Conservation (phyloP, 1,284 basidiomycete species). For the Rhodofomes roseus region DNA sequence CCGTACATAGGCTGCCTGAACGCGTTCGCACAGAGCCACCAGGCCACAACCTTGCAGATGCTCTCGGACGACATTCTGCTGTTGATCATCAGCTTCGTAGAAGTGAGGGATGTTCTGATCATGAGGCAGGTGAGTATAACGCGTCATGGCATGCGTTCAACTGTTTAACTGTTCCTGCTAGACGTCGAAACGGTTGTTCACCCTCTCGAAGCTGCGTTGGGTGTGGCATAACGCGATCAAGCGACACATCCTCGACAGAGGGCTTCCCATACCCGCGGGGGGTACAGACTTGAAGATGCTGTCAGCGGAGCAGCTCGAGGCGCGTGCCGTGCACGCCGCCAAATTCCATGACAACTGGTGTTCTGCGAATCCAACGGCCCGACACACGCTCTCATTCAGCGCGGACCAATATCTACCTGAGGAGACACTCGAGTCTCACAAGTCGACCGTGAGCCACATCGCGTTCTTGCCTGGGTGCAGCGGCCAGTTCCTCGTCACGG, state of each 20-base stretch:
- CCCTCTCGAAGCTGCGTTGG: slow-evolving; percentile 33
- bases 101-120: slow-evolving; percentile 31
- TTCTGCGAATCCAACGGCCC: slow-evolving; percentile 24
- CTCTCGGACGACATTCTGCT: slow-evolving; percentile 36
- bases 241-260: slow-evolving; percentile 30
- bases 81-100: slow-evolving; percentile 30
- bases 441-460: slow-evolving; percentile 25
- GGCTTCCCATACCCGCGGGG: slow-evolving; percentile 31
- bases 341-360: slow-evolving; percentile 36
- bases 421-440: slow-evolving; percentile 12
- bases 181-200: slow-evolving; percentile 30
- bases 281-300: slow-evolving; percentile 25
- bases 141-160: not conserved
- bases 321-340: slow-evolving; percentile 32
- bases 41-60: slow-evolving; percentile 3
- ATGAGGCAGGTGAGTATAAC: slow-evolving; percentile 29
- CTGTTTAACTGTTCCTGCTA: slow-evolving; percentile 8
- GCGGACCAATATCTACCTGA: slow-evolving; percentile 14
- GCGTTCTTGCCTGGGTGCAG: slow-evolving; percentile 30
- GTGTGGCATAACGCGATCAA: slow-evolving; percentile 35
- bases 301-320: slow-evolving; percentile 33
- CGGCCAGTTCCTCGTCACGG: slow-evolving; percentile 31
- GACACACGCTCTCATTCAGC: slow-evolving; percentile 25
- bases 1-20: not conserved
- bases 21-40: not conserved